Percentiles rank a stretch among this genome's conserved stretches.
These are phyloP conservation scores for Mortierella alpina DNA, from an alignment of 192 early-diverging fungal species.

Conservation along the genomic window DNA sequence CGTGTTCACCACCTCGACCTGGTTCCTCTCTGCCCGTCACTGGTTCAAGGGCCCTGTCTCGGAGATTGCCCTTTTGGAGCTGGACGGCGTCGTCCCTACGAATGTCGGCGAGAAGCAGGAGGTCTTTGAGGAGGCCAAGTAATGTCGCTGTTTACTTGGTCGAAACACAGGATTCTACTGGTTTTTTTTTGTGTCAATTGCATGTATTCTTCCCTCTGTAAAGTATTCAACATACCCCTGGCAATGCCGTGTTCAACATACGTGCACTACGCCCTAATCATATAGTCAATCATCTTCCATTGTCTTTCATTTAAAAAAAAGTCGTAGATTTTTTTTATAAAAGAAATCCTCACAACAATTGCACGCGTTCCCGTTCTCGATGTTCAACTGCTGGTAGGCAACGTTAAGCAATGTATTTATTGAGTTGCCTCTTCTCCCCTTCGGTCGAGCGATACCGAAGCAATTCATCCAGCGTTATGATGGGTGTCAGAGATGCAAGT, in stretches of 20 bases:
- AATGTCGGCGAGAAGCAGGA: slow-evolving; percentile 9
- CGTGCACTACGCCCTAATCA: background rate
- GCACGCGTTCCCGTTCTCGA: too few species aligned
- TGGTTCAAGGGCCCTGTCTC: slow-evolving; percentile 57
- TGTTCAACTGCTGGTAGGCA: too few species aligned
- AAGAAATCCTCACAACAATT: too few species aligned
- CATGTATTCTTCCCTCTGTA: background rate
- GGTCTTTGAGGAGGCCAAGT: slow-evolving; percentile 7
- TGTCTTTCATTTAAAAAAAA: too few species aligned
- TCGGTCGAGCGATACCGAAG: too few species aligned
- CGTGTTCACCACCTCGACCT: slow-evolving; percentile 46
- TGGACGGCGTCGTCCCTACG: slow-evolving; percentile 22
- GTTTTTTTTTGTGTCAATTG: background rate
- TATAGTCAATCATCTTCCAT: too few species aligned
- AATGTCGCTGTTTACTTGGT: background rate
- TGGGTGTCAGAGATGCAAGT: too few species aligned
- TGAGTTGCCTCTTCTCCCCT: too few species aligned
- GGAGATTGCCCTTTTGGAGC: slow-evolving; percentile 43
- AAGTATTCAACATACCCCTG: slow-evolving; percentile 18
- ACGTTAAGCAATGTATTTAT: too few species aligned
- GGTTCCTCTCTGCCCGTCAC: slow-evolving; percentile 51
- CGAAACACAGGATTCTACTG: background rate
- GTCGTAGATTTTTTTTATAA: too few species aligned
- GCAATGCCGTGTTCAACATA: slow-evolving; percentile 5
- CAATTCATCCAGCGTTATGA: too few species aligned